Evolutionary conservation across 441 rosid species (phyloP).

Genomic region (Breynia disticha): DNA sequence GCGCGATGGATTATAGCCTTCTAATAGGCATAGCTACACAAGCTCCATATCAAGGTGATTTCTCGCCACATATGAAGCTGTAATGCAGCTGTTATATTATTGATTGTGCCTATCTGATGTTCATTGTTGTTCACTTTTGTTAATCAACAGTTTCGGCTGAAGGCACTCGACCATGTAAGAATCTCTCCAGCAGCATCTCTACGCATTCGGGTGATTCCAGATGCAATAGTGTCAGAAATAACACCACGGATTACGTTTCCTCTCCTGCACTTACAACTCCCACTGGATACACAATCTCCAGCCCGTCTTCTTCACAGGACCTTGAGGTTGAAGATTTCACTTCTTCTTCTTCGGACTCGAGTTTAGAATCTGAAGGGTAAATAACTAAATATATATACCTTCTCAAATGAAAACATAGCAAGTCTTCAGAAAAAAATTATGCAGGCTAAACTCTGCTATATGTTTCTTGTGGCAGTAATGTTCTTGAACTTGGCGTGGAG

Average conservation of each 20-base stretch:
- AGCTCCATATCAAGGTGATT: conserved; percentile 29
- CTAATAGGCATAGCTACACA: conserved; percentile 36
- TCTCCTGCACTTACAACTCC: conserved; percentile 12
- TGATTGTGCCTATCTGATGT: neutral
- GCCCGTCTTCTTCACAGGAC: conserved; percentile 3
- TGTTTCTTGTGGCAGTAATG: conserved; percentile 15
- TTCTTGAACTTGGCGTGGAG: conserved; percentile 23
- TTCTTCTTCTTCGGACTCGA: conserved; percentile 13
- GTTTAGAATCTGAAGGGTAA: conserved; percentile 13
- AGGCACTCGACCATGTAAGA: neutral
- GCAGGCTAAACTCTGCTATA: neutral
- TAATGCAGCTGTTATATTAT: neutral
- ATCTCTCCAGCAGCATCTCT: neutral
- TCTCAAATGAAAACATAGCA: no score
- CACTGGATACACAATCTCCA: conserved; percentile 1
- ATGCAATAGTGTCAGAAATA: neutral
- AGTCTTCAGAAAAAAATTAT: neutral
- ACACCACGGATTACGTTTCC: neutral
- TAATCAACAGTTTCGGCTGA: conserved; percentile 12
- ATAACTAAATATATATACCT: neutral
- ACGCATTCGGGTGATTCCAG: conserved; percentile 3
- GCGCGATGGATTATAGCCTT: conserved; percentile 51
- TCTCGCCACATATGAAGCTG: neutral
- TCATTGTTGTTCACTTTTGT: neutral
- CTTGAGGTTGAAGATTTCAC: conserved; percentile 10